These are phyloP conservation scores for Asclepias syriaca DNA, from an alignment of 257 asterid species.

Conservation along the genomic window DNA sequence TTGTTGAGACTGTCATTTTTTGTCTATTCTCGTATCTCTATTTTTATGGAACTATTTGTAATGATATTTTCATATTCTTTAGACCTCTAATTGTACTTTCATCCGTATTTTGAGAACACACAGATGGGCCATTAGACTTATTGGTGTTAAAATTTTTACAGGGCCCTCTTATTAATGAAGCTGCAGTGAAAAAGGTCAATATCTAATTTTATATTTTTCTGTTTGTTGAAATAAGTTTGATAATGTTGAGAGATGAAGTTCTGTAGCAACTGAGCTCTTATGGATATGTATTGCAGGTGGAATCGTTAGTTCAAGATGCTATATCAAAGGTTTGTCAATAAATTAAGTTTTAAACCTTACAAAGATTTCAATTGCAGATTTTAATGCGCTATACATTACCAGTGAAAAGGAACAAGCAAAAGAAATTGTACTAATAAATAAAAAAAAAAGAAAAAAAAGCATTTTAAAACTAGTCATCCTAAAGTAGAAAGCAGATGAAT, in stretches of 20 bases:
- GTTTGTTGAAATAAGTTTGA: neutral
- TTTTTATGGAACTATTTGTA: slow-evolving; percentile 1
- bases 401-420: neutral
- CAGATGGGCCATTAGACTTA: slow-evolving; percentile 14
- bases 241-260: neutral
- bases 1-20: neutral
- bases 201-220: slow-evolving; percentile 3
- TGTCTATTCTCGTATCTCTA: neutral
- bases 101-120: slow-evolving; percentile 15
- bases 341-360: neutral
- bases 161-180: slow-evolving; percentile 96
- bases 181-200: slow-evolving; percentile 76
- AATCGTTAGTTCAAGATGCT: slow-evolving; percentile 77
- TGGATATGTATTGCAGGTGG: slow-evolving; percentile 55
- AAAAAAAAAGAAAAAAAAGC: neutral
- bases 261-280: slow-evolving; percentile 7
- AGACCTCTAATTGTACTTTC: slow-evolving; percentile 10
- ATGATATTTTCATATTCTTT: slow-evolving; percentile 13
- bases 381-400: neutral
- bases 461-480: slow-evolving; percentile 1
- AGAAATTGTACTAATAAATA: neutral
- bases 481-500: neutral
- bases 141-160: slow-evolving; percentile 24
- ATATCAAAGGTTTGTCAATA: slow-evolving; percentile 63
- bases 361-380: neutral